Conservation (phyloP, 768 basidiomycete species). For the Pleurotus tuber-regium region DNA sequence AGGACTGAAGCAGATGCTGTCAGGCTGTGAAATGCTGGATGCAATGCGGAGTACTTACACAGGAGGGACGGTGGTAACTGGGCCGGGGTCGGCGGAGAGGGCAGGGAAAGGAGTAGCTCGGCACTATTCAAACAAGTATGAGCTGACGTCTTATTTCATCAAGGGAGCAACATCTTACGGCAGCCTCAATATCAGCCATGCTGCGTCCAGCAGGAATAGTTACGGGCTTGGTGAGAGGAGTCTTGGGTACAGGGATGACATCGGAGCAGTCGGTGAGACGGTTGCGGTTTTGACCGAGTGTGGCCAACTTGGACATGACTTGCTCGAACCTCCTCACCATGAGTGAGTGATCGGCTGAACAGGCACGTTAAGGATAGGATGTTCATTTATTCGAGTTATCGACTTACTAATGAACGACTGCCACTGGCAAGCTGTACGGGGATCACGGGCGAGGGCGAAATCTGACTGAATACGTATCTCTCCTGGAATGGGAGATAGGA, state of each 20-base stretch:
- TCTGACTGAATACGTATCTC: conserved; percentile 31
- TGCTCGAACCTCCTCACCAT: conserved; percentile 24
- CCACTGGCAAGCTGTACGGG: conserved; percentile 38
- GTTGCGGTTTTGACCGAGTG: conserved; percentile 23
- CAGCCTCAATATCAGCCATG: conserved; percentile 23
- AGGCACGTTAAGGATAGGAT: neutral
- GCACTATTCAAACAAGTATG: conserved; percentile 13
- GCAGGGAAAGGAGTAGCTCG: conserved; percentile 22
- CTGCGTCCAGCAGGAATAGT: conserved; percentile 29
- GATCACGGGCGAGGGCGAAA: conserved; percentile 22
- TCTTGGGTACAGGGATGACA: conserved; percentile 18
- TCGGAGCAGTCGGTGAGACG: conserved; percentile 27
- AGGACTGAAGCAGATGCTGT: neutral
- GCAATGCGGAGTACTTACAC: conserved; percentile 15
- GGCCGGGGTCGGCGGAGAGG: conserved; percentile 19
- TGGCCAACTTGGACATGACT: conserved; percentile 29
- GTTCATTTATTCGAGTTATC: neutral
- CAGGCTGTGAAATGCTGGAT: neutral
- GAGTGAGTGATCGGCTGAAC: conserved; percentile 18
- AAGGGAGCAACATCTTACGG: conserved; percentile 15
- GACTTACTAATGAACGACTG: conserved; percentile 31
- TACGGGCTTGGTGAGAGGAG: conserved; percentile 12
- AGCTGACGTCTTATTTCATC: neutral
- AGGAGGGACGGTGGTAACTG: conserved; percentile 17
- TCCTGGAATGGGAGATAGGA: conserved; percentile 20